Percentiles rank a stretch among this genome's conserved stretches.
These are phyloP conservation scores for Coemansia sp. DNA, from an alignment of 192 early-diverging fungal genomes.

Conservation along the genomic window DNA sequence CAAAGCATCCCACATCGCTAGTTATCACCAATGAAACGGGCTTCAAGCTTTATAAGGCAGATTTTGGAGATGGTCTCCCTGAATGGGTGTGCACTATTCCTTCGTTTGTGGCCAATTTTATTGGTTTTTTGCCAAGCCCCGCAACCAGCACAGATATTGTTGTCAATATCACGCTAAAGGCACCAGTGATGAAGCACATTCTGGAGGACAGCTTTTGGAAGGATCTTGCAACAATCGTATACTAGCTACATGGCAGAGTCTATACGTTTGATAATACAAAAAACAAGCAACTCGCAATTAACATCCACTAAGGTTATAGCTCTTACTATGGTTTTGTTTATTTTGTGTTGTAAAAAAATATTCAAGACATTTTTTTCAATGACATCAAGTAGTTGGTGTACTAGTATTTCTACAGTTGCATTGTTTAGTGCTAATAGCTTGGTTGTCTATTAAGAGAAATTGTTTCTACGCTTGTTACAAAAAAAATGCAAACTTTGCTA, in stretches of 20 bases:
- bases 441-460: not conserved
- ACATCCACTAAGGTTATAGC: no score
- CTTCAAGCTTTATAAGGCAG: slow-evolving; percentile 36
- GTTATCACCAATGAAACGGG: slow-evolving; percentile 38
- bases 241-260: not conserved
- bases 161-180: slow-evolving; percentile 45
- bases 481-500: not conserved
- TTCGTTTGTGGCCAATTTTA: slow-evolving; percentile 50
- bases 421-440: no score
- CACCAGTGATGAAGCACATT: slow-evolving; percentile 32
- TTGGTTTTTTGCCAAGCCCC: slow-evolving; percentile 46
- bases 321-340: no score
- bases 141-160: slow-evolving; percentile 33
- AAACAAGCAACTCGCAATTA: no score
- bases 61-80: slow-evolving; percentile 44
- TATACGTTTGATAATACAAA: no score
- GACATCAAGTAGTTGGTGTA: no score
- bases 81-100: slow-evolving; percentile 48
- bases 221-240: slow-evolving; percentile 34
- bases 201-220: slow-evolving; percentile 37
- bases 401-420: no score
- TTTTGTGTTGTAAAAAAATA: no score
- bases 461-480: not conserved
- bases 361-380: no score
- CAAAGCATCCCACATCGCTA: slow-evolving; percentile 28